Conservation (phyloP, 805 yeast genomes). For the Metschnikowia drakensbergensis region DNA sequence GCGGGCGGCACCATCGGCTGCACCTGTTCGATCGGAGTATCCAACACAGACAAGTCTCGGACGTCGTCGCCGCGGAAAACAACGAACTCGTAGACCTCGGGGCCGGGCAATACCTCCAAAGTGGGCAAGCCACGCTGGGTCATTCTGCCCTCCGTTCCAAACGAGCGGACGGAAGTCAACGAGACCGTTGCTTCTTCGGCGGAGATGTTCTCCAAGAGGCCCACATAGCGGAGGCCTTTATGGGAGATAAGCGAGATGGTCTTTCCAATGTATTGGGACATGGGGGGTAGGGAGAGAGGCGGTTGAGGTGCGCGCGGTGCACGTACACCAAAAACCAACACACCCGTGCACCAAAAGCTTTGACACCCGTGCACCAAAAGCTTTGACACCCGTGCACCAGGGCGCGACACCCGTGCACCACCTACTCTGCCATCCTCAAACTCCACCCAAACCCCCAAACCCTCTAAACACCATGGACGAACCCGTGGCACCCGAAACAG, state of each 20-base stretch:
- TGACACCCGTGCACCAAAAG: not conserved
- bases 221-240: constrained; percentile 84
- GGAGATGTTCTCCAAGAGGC: constrained; percentile 79
- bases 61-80: constrained; percentile 91
- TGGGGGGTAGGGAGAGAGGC: constrained; percentile 22
- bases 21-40: constrained; percentile 61
- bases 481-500: not conserved
- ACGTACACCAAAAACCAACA: too few relatives aligned
- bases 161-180: constrained; percentile 69
- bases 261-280: constrained; percentile 93
- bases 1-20: constrained; percentile 37
- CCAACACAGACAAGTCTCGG: constrained; percentile 81
- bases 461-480: constrained; percentile 4
- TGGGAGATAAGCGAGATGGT: constrained; percentile 77
- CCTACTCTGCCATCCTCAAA: not conserved
- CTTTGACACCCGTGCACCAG: not conserved
- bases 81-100: constrained; percentile 68
- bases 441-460: not conserved
- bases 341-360: not conserved
- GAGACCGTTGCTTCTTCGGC: constrained; percentile 90
- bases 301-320: not conserved
- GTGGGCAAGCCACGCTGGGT: constrained; percentile 52
- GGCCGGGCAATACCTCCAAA: constrained; percentile 67
- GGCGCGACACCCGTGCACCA: not conserved
- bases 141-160: constrained; percentile 90